Conservation (phyloP, 2,329 filamentous ascomycete species). For the Arachnopeziza araneosa region DNA sequence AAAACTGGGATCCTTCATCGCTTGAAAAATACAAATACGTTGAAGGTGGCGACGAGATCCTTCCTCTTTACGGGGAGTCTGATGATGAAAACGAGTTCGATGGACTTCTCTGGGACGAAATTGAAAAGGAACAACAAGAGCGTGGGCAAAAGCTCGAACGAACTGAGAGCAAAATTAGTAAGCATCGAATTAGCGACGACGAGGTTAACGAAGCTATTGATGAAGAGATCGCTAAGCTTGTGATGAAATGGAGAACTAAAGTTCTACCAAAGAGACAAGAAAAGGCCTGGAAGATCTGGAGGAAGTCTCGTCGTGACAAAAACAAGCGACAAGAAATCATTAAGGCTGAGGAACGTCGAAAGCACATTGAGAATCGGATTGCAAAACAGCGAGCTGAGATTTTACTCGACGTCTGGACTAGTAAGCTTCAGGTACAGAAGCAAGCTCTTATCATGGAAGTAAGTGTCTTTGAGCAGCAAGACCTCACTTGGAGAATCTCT, state of each 20-base stretch:
- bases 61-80: constrained; percentile 52
- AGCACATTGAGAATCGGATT: constrained; percentile 45
- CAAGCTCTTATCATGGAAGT: constrained; percentile 57
- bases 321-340: constrained; percentile 38
- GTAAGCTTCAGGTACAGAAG: constrained; percentile 44
- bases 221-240: constrained; percentile 45
- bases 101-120: constrained; percentile 54
- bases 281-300: constrained; percentile 60
- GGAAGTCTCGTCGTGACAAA: constrained; percentile 41
- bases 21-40: constrained; percentile 39
- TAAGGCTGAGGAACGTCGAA: constrained; percentile 37
- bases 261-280: constrained; percentile 50
- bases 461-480: constrained; percentile 57
- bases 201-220: constrained; percentile 50
- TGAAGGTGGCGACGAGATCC: constrained; percentile 36
- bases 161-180: constrained; percentile 7
- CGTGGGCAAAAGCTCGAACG: neutral
- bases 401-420: constrained; percentile 45
- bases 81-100: constrained; percentile 48
- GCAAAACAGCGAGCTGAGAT: constrained; percentile 50
- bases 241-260: constrained; percentile 50
- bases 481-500: constrained; percentile 45
- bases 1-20: constrained; percentile 17
- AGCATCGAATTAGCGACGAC: constrained; percentile 35
- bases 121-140: constrained; percentile 44